These are phyloP conservation scores for Pelargonium cotyledonis DNA, from an alignment of 441 rosid genomes.

Conservation along the genomic window DNA sequence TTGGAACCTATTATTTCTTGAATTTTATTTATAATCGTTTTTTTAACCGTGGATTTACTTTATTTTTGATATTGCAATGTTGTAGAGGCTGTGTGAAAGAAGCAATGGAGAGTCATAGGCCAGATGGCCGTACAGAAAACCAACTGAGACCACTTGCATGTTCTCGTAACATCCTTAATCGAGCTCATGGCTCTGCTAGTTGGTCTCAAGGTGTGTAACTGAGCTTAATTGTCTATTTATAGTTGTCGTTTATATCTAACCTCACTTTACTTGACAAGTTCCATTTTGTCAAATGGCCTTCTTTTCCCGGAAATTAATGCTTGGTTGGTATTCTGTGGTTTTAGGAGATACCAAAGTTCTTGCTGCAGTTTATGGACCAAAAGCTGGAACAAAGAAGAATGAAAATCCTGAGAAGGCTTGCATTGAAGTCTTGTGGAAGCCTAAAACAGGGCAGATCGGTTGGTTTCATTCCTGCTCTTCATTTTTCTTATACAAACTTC, in stretches of 20 bases:
- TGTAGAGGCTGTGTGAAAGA: neutral
- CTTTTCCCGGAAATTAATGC: neutral
- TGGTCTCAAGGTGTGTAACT: slow-evolving; percentile 80
- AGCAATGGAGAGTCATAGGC: slow-evolving; percentile 59
- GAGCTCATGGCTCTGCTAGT: slow-evolving; percentile 94
- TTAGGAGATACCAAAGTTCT: slow-evolving; percentile 78
- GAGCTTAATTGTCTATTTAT: no score
- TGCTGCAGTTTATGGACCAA: slow-evolving; percentile 92
- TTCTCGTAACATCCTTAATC: slow-evolving; percentile 67
- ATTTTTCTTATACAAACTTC: neutral
- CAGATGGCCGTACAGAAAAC: slow-evolving; percentile 60
- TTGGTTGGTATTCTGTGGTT: neutral
- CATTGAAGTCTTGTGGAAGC: slow-evolving; percentile 89
- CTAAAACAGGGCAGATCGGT: slow-evolving; percentile 84
- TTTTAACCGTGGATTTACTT: no score
- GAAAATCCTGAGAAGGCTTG: slow-evolving; percentile 92
- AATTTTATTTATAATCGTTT: neutral
- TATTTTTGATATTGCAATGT: neutral
- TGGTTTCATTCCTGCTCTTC: slow-evolving; percentile 1
- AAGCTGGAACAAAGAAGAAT: slow-evolving; percentile 78
- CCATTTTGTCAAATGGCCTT: neutral
- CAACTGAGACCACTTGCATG: slow-evolving; percentile 75
- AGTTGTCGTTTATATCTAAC: no score
- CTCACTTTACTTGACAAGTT: neutral
- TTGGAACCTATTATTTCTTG: no score